phyloP scores from a whole-genome alignment of 768 basidiomycete species.

The Lentinus tigrinus region DNA sequence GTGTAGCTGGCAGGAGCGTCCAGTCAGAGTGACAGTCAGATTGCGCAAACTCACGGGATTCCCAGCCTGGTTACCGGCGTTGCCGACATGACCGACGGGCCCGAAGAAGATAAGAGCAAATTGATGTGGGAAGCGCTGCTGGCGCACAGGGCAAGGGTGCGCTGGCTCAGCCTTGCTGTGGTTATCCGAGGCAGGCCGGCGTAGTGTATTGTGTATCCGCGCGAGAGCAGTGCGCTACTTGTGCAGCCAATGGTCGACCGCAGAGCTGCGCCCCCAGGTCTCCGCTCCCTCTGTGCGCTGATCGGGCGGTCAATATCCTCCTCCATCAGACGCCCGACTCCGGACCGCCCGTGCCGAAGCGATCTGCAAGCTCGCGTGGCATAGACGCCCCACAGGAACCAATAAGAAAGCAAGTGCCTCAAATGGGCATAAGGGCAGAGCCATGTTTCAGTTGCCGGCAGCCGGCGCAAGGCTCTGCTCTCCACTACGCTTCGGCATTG shows the following conservation, averaged over 20 bases:
- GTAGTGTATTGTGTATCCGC: background rate
- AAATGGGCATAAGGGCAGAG: background rate
- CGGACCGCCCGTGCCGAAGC: background rate
- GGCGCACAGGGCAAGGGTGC: background rate
- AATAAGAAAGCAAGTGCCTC: background rate
- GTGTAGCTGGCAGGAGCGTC: background rate
- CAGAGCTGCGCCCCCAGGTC: too few relatives aligned
- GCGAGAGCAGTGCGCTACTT: background rate
- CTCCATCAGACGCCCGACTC: background rate
- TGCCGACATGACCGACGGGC: conserved; percentile 13
- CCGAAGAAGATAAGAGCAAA: background rate
- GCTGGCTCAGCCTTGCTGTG: background rate
- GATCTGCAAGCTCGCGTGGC: conserved; percentile 1
- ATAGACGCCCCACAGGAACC: background rate
- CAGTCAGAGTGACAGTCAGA: background rate
- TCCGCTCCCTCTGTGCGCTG: too few relatives aligned
- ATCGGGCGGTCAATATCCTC: background rate
- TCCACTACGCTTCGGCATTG: background rate
- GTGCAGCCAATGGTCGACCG: background rate
- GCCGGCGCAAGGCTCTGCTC: conserved; percentile 8
- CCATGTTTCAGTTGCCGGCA: background rate
- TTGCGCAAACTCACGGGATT: background rate
- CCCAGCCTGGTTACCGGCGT: conserved; percentile 7
- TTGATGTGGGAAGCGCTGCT: too few relatives aligned
- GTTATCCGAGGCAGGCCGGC: too few relatives aligned